phyloP scores from a whole-genome alignment of 192 early-diverging fungal species.

The Coemansia sp. region DNA sequence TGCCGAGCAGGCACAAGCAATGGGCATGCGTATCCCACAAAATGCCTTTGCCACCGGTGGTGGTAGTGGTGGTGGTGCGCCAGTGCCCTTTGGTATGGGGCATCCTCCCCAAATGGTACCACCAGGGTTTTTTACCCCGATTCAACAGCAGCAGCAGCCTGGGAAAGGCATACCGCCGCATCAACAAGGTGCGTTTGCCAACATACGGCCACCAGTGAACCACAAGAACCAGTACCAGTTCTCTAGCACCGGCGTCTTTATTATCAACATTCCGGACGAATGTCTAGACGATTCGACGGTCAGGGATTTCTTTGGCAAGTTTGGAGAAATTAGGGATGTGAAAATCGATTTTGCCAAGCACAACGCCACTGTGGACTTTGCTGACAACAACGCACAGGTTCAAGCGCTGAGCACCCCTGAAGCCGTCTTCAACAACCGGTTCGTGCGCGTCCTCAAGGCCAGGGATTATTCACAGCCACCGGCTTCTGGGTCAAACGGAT shows the following conservation, averaged over 20 bases:
- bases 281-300: conserved; percentile 23
- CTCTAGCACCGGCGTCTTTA: conserved; percentile 36
- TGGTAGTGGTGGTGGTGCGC: neutral
- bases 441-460: conserved; percentile 40
- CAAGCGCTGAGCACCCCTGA: conserved; percentile 41
- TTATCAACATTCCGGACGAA: conserved; percentile 42
- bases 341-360: conserved; percentile 33
- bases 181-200: neutral
- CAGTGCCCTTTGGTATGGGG: conserved; percentile 14
- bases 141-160: conserved; percentile 15
- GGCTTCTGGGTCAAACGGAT: neutral
- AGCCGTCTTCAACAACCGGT: conserved; percentile 51
- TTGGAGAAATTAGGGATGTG: conserved; percentile 26
- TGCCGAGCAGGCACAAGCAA: conserved; percentile 29
- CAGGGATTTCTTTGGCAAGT: conserved; percentile 34
- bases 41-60: conserved; percentile 1
- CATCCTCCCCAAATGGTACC: neutral
- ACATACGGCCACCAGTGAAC: neutral
- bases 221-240: neutral
- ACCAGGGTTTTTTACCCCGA: neutral
- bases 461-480: neutral
- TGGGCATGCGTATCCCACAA: conserved; percentile 36
- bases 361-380: conserved; percentile 24
- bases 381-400: conserved; percentile 20
- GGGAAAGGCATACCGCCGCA: neutral